phyloP scores from a whole-genome alignment of 257 asterid species.

The Salvia miltiorrhiza region DNA sequence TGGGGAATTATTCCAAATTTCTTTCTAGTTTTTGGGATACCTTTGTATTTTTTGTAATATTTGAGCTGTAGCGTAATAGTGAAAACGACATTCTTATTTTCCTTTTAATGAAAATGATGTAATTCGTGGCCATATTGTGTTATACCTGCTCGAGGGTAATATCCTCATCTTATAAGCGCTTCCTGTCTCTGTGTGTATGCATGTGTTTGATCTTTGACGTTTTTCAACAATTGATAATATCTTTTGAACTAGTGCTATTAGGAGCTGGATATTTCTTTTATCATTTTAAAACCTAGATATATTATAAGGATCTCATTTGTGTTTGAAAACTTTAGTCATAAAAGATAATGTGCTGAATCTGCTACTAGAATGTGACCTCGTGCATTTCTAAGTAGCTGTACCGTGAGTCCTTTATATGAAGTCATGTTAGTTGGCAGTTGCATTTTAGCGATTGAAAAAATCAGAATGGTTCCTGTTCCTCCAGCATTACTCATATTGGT shows the following conservation, averaged over 20 bases:
- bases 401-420: slow-evolving; percentile 2
- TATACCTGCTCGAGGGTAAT: too few relatives aligned
- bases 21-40: not conserved
- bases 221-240: not conserved
- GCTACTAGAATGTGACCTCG: not conserved
- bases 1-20: not conserved
- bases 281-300: not conserved
- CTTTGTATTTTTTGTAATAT: not conserved
- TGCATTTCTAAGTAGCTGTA: not conserved
- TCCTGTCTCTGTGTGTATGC: too few relatives aligned
- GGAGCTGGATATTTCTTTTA: not conserved
- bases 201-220: slow-evolving; percentile 1
- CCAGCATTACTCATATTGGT: not conserved
- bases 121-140: too few relatives aligned
- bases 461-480: not conserved
- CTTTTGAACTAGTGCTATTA: not conserved
- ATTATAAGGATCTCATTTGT: not conserved
- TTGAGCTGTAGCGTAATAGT: not conserved
- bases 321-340: not conserved
- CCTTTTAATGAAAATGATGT: not conserved
- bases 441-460: not conserved
- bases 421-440: not conserved
- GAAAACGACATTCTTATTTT: not conserved
- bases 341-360: not conserved
- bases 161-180: not conserved